phyloP scores from a whole-genome alignment of 805 yeast species.

The Yamadazyma philogaea region DNA sequence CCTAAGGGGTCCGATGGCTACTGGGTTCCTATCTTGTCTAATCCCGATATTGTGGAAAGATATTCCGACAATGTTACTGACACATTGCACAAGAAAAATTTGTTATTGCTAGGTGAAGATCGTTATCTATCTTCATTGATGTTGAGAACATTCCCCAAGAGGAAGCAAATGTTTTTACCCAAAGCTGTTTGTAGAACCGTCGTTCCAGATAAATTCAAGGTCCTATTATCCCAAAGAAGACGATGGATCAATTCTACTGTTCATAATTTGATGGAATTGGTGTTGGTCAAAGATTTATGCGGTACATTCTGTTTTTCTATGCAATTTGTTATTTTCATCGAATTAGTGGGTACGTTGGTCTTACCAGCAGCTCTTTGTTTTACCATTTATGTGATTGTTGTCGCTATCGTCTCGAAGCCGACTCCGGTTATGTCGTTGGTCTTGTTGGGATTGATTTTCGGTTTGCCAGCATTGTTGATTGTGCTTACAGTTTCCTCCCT shows the following conservation, averaged over 20 bases:
- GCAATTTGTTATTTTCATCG: constrained; percentile 87
- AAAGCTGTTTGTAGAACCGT: constrained; percentile 90
- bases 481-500: constrained; percentile 75
- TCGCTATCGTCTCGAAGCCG: constrained; percentile 67
- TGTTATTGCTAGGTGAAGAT: constrained; percentile 86
- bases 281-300: constrained; percentile 79
- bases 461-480: constrained; percentile 79
- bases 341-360: constrained; percentile 81
- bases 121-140: constrained; percentile 79
- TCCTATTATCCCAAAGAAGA: constrained; percentile 86
- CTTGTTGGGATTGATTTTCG: constrained; percentile 73
- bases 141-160: constrained; percentile 84
- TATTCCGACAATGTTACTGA: constrained; percentile 83
- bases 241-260: constrained; percentile 97
- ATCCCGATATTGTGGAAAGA: constrained; percentile 90
- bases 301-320: constrained; percentile 93
- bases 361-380: constrained; percentile 85
- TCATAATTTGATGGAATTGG: constrained; percentile 86
- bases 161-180: constrained; percentile 82
- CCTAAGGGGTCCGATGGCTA: constrained; percentile 69
- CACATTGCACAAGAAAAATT: constrained; percentile 81
- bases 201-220: constrained; percentile 79
- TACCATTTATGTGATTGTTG: constrained; percentile 72
- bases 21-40: constrained; percentile 93
- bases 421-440: constrained; percentile 76